Evolutionary conservation across 1,139 yeast genomes (phyloP), one percentile per base, ranked within the genome.

Genomic region (Candida sanyaensis): DNA sequence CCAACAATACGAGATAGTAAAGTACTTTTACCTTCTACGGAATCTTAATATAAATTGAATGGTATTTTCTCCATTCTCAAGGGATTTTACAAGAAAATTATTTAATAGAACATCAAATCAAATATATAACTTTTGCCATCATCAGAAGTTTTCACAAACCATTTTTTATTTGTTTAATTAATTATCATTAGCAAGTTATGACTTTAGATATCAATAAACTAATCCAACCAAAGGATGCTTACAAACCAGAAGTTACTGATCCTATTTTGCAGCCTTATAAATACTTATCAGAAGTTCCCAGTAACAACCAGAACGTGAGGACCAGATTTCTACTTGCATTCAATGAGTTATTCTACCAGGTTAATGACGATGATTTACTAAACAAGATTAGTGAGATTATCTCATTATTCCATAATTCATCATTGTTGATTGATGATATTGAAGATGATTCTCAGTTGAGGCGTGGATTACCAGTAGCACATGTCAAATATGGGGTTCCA

Each of bases 391-490:
- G 63, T 41, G 61, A 59, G 26, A 53, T 68, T 7, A 62, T 68
- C 12, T 62, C 68, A 9, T 60, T 64, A 10, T 60, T 68, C 34
- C 73, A 68, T 43, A 66, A 66, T 38, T 58, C 67, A 34, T 66
- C 71, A 6, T 58, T 68, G 43, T 51, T 68, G 11, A 81, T 91
- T 29, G 97, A 91, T 63, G 97, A 91, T 60, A 88, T 91, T 29
- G 98, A 91, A 61, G 98, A 91, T 62, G 73, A 69, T 42, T 86
- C 96, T 0, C 69, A 66, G 29, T 69, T 80, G 42, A 73, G 98
- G 53, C 68, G 98, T 31, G 97, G 97, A 0, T 65, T 71, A 23
- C 88, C 90, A 0, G 83, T 90, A 3, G 90, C 96, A 0, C 97
- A 91, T 64, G 67, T 80, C 41, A 75, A 84, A 41, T 91, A 70